Evolutionary conservation across 805 yeast species (phyloP).

Genomic region (Kazachstania bromeliacearum): DNA sequence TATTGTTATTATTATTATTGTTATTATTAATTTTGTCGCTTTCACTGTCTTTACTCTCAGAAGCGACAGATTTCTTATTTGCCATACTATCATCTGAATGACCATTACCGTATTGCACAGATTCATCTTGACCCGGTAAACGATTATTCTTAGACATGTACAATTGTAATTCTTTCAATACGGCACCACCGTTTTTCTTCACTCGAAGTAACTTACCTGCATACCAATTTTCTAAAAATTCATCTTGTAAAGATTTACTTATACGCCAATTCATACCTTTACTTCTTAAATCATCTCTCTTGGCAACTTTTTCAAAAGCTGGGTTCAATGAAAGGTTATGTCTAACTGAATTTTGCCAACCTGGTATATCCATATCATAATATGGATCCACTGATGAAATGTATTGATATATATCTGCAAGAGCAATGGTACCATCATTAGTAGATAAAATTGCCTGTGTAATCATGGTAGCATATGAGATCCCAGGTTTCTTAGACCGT

Average conservation of each 20-base stretch:
- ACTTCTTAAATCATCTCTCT: slow-evolving; percentile 39
- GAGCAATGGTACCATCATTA: slow-evolving; percentile 72
- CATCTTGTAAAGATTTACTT: slow-evolving; percentile 70
- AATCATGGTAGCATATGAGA: slow-evolving; percentile 93
- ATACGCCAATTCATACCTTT: slow-evolving; percentile 99
- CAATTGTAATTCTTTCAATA: slow-evolving; percentile 65
- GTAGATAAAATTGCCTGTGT: slow-evolving; percentile 90
- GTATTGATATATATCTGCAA: slow-evolving; percentile 87
- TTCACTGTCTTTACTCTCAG: not conserved
- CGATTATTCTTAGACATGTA: slow-evolving; percentile 44
- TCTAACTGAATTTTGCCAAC: slow-evolving; percentile 97
- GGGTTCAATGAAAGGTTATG: slow-evolving; percentile 89
- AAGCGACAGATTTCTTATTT: not conserved
- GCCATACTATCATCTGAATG: too few relatives aligned
- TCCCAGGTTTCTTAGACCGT: slow-evolving; percentile 74
- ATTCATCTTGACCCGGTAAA: slow-evolving; percentile 27
- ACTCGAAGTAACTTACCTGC: slow-evolving; percentile 62
- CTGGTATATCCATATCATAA: slow-evolving; percentile 34
- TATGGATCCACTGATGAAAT: slow-evolving; percentile 45
- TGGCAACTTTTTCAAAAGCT: slow-evolving; percentile 94
- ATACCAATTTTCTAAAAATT: slow-evolving; percentile 69
- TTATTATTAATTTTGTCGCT: not conserved
- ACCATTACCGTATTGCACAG: not conserved
- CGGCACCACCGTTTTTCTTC: slow-evolving; percentile 61
- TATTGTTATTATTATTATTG: not conserved